Evolutionary conservation across 768 basidiomycete species (phyloP), one percentile per base, ranked within the genome.

Genomic region (Dacryopinax spathularia): DNA sequence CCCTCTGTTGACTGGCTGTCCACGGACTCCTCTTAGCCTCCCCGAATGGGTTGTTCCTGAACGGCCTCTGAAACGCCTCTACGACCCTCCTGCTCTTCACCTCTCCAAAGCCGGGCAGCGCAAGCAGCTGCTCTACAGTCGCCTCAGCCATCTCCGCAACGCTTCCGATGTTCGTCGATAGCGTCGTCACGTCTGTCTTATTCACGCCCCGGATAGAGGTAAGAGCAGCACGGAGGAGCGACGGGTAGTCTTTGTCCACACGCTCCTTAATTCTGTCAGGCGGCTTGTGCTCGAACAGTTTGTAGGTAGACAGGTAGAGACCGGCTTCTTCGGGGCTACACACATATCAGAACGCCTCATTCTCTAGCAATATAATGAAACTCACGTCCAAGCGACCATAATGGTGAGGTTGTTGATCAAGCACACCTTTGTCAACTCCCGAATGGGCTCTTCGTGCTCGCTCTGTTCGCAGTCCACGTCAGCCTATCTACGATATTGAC

Each of bases 251-350:
- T 67, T 93, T 91, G 73, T 96, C 92, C 31, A 89, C 79, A 43
- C 91, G 87, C 72, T 98, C 96, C 73, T 93, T 95, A 77, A 99
- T 94, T 70, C 93, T 78, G 71, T 91, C 86, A 7, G 95, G 93
- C 10, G 92, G 83, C 69, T 89, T 93, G 78, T 91, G 87, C 72
- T 98, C 96, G 70, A 87, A 95, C 66, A 89, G 85, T 72, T 98
- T 99, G 79, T 88, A 92, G 1, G 87, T 88, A 9, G 88, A 78
- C 60, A 99, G 81, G 73, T 98, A 98, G 67, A 87, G 85, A 0
- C 88, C 96, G 9, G 88, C 93, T 77, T 98, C 96, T 65, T 98
- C 93, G 35, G 79, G 79, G 20, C 93, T 97, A 67, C 7, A 16
- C 15, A 20, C 41, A n/a, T 48, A 36, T 5, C 22, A 36, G 36